These are phyloP conservation scores for Umbelopsis sp. DNA, from an alignment of 192 early-diverging fungal genomes.

Conservation along the genomic window DNA sequence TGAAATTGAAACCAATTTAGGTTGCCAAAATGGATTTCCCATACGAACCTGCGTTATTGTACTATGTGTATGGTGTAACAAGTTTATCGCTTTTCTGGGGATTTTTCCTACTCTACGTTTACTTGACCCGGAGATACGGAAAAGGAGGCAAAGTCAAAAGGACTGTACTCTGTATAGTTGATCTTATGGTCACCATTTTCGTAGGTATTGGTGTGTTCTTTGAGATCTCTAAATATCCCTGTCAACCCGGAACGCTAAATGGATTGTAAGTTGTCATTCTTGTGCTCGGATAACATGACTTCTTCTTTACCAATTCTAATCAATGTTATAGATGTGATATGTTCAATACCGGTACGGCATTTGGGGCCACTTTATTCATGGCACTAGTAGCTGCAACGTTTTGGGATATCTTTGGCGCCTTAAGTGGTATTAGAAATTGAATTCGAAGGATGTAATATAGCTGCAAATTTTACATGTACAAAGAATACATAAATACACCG, in stretches of 20 bases:
- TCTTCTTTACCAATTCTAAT: background rate
- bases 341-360: background rate
- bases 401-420: slow-evolving; percentile 9
- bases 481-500: no score
- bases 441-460: background rate
- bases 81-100: background rate
- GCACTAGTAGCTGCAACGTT: background rate
- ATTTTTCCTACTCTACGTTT: slow-evolving; percentile 8
- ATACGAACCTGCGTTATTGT: slow-evolving; percentile 32
- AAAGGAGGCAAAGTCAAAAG: slow-evolving; percentile 8
- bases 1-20: background rate
- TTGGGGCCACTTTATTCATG: background rate
- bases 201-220: slow-evolving; percentile 5
- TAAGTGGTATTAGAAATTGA: background rate
- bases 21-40: slow-evolving; percentile 2
- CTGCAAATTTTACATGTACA: background rate
- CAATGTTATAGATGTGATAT: background rate
- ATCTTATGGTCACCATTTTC: background rate
- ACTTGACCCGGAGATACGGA: background rate
- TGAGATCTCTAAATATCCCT: slow-evolving; percentile 14
- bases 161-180: background rate
- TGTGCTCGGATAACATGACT: background rate
- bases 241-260: background rate
- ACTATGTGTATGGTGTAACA: background rate
- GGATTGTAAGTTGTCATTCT: background rate